phyloP scores from a whole-genome alignment of 331 rosid genomes.

The Quercus lobata region DNA sequence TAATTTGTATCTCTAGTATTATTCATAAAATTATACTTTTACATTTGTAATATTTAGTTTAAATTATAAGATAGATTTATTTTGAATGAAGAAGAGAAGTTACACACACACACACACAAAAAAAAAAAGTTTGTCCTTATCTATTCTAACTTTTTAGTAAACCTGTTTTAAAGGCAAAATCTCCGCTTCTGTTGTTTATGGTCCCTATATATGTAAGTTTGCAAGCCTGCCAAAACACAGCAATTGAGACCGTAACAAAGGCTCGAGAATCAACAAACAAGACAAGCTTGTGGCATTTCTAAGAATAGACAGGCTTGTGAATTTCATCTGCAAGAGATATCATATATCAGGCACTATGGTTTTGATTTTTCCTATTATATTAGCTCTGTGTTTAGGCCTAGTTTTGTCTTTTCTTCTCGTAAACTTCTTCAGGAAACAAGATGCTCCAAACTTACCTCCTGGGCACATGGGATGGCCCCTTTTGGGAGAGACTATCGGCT shows the following conservation, averaged over 20 bases:
- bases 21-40: too few species aligned
- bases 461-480: constrained; percentile 78
- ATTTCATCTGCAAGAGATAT: constrained; percentile 3
- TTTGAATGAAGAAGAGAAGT: too few species aligned
- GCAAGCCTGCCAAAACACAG: neutral
- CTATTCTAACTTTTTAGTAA: too few species aligned
- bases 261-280: neutral
- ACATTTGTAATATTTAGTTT: too few species aligned
- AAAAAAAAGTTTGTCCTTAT: too few species aligned
- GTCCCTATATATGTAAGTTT: neutral
- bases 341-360: constrained; percentile 25
- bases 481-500: constrained; percentile 54
- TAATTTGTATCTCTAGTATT: too few species aligned
- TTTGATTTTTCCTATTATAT: constrained; percentile 18
- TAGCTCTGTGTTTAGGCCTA: constrained; percentile 22
- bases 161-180: neutral
- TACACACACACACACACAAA: too few species aligned
- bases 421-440: constrained; percentile 14
- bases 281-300: neutral
- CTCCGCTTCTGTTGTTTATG: neutral
- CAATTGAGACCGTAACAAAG: neutral
- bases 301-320: neutral
- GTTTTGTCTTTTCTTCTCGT: constrained; percentile 35
- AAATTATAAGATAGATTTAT: too few species aligned
- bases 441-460: constrained; percentile 31